Base-by-base conservation (phyloP, 805 yeast genomes). In the Kluyveromyces aestuarii region DNA sequence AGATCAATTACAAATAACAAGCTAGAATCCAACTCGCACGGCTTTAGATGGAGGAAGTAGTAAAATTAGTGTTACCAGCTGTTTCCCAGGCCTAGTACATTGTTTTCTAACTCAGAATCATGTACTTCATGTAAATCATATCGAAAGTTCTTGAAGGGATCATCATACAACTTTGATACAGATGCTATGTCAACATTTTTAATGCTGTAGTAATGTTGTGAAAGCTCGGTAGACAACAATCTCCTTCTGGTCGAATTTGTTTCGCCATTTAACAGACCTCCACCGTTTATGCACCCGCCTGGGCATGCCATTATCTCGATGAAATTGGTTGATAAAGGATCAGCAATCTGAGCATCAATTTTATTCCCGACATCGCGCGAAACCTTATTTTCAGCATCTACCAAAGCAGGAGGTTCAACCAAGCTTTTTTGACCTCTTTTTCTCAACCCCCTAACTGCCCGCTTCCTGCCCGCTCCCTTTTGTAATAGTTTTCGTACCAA, bases 261-360 rank as follows among this genome's bases (percentile, higher is more conserved):
- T 0, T 80, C 79, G 6, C 72, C 72, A 5, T 78, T 74, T 17
- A 88, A 76, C 58, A 89, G 90, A 0, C 99, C 99, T 19, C 99
- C 98, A 10, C 99, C 99, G 60, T 91, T 93, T 49, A 90, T 86
- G 61, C 98, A 93, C 1, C 99, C 99, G 27, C 87, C 89, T 6
- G 99, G 99, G 64, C 99, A 93, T 0, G 99, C 99, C 96, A 89
- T 91, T 41, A 93, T 84, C 59, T 93, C 99, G 6, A 91, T 86
- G 56, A 84, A 87, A 52, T 87, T 93, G 56, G 86, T 82, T 39
- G 70, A 72, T 33, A 77, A 66, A 0, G 91, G 84, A 50, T 86
- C 90, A 0, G 81, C 81, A 1, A 55, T 70, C 11, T 53, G 52
- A 7, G 49, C 48, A 36, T 48, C 45, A 10, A 48, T n/a, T 17